phyloP scores from a whole-genome alignment of 1,284 basidiomycete genomes.

The Schizophyllum amplum region DNA sequence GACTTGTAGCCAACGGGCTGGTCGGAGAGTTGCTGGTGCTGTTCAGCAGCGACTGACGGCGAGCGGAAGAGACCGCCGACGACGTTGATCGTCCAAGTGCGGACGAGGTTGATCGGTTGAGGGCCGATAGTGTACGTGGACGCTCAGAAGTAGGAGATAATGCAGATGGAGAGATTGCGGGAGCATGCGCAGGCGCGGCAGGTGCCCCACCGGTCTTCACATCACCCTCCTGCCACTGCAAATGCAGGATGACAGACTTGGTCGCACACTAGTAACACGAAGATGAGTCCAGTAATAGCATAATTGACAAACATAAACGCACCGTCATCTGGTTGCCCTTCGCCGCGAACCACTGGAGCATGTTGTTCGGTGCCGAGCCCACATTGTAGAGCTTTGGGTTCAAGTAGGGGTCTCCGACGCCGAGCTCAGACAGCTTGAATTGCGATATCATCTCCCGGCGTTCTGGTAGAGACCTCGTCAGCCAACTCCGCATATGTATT shows the following conservation, averaged over 20 bases:
- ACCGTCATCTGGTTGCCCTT: conserved; percentile 89
- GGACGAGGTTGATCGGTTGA: not conserved
- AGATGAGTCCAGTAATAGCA: not conserved
- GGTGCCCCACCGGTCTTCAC: conserved; percentile 19
- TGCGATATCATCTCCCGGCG: conserved; percentile 85
- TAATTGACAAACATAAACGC: conserved; percentile 16
- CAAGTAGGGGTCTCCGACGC: conserved; percentile 55
- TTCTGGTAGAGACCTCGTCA: conserved; percentile 29
- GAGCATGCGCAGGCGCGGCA: not conserved
- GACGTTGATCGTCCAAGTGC: not conserved
- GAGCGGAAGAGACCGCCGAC: not conserved
- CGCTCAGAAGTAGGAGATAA: not conserved
- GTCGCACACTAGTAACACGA: conserved; percentile 63
- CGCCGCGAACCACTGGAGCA: conserved; percentile 90
- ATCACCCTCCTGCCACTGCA: conserved; percentile 79
- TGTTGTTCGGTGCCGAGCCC: conserved; percentile 71
- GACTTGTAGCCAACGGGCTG: not conserved
- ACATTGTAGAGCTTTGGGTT: conserved; percentile 65
- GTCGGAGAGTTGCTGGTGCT: not conserved
- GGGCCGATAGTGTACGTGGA: not conserved
- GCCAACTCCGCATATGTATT: conserved; percentile 1
- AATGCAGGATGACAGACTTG: conserved; percentile 78
- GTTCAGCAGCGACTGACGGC: not conserved
- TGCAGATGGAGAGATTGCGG: not conserved
- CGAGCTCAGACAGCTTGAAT: conserved; percentile 79